A percentile compares a stretch with the other conserved stretches of the same genome.
Conservation (phyloP, 2,329 filamentous ascomycete species). For the Fusarium nanum region DNA sequence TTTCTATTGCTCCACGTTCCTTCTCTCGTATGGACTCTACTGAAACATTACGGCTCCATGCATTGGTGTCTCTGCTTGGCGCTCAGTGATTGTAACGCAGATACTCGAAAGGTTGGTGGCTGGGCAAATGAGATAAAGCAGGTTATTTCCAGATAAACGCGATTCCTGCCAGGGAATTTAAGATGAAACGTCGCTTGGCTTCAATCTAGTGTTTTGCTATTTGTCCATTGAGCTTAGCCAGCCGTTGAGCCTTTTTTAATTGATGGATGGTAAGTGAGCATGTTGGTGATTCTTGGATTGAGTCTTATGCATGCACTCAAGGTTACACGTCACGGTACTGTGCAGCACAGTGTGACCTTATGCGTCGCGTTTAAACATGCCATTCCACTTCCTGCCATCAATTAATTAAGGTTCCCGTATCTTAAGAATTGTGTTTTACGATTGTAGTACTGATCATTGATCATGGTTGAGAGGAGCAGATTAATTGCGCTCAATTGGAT, state of each 20-base stretch:
- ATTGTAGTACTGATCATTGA: neutral
- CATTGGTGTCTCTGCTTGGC: neutral
- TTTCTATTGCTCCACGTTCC: constrained; percentile 10
- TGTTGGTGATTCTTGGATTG: neutral
- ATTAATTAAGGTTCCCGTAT: neutral
- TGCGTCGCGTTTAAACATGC: neutral
- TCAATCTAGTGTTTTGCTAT: constrained; percentile 11
- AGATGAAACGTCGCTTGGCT: constrained; percentile 12
- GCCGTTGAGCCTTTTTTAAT: constrained; percentile 5
- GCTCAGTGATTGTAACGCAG: neutral
- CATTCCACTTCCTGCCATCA: neutral
- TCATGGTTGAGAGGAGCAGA: neutral
- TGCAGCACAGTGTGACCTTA: constrained; percentile 6
- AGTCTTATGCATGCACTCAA: neutral
- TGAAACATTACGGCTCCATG: constrained; percentile 8
- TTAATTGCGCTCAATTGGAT: neutral
- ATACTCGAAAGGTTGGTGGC: constrained; percentile 12
- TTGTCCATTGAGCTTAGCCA: constrained; percentile 1
- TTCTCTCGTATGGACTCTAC: neutral
- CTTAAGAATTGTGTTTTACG: neutral
- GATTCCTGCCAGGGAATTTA: constrained; percentile 5
- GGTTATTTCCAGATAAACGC: neutral
- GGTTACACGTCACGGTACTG: constrained; percentile 18
- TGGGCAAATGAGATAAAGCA: constrained; percentile 1
- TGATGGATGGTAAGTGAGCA: neutral